Evolutionary conservation across 345 rosid genomes (phyloP), one percentile per base, ranked within the genome.

Genomic region (Sonneratia caseolaris): DNA sequence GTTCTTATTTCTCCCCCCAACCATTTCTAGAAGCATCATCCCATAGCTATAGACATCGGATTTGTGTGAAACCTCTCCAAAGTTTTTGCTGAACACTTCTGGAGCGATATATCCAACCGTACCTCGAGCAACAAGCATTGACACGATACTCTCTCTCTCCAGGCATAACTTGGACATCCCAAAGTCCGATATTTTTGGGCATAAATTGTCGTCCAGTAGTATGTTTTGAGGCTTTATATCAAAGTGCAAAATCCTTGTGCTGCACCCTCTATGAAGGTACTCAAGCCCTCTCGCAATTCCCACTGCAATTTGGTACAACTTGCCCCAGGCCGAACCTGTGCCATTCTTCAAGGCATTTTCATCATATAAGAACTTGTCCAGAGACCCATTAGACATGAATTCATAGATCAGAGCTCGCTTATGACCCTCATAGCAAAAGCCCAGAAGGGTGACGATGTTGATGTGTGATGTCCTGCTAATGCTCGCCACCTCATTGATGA

Each of bases 171-270:
- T 85, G 4, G 89, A 80, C 1, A 87, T 81, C 9, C 86, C 85
- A 0, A 85, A 87, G 59, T 87, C 82, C 0, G 81, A 81, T 10
- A 84, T 85, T 57, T 85, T 83, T 0, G 89, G 85, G 32, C 77
- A 70, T 24, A 81, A 82, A 0, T 84, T 75, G 73, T 73, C 67
- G 0, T 85, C 85, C 5, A 85, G 68, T 70, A 81, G 83, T 68
- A 84, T 75, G 51, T 82, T 82, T 0, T 78, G 81, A 19, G 88
- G 85, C 42, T 82, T 87, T 73, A 84, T 81, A 68, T 86, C 85
- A 0, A 82, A 86, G 70, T 84, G 82, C 37, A 86, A 47, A 53
- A 83, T 81, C 68, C 69, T 82, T 0, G 79, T 76, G 55, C 47
- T 82, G 71, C 85, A 84, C 12, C 82, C 86, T n/a, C 62, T 71